Base-by-base conservation (phyloP, 2,329 filamentous ascomycete species). In the Talaromyces sp. region DNA sequence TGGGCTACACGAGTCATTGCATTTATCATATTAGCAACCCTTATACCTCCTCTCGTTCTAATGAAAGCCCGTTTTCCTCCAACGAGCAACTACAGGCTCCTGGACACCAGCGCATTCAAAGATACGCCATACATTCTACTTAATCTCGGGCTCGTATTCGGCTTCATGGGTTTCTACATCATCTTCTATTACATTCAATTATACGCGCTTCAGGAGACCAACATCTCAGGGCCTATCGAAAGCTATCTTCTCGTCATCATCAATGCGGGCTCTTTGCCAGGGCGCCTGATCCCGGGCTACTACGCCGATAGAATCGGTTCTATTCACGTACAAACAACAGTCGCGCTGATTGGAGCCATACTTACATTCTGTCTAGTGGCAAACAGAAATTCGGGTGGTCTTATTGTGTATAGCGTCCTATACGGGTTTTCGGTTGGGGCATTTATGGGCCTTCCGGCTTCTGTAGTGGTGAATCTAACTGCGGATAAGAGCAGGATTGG, bases 1-100 rank as follows among this genome's bases (percentile, higher is more conserved):
- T 89, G 85, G 87, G 77, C 84, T 0, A 86, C 88, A 78, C 80
- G 86, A 11, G 82, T 82, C 47, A 80, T 78, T 25, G 78, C 86
- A 15, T 86, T 90, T 62, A 77, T 90, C 56, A 87, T 90, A 68
- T 81, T 91, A 67, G 82, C 81, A 66, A 77, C 86, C 65, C 80
- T 85, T 66, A 74, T 83, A 37, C 78, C 89, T 67, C 82, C 85
- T 35, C 78, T 79, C 31, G 71, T 85, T 0, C 85, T 80, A 50
- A 81, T 83, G 78, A 74, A 72, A 63, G 73, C 73, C 2, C 74
- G 79, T 1, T 66, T 75, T 31, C 73, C 74, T 58, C 73, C 77
- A 6, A 69, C 69, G 11, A 61, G 64, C 10, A 66, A 66, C 22
- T 67, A 77, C n/a, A 68, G 70, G 8, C 65, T 82, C 1, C 49